Evolutionary conservation across 23 red algal species (phyloP), one percentile per base, ranked within the genome.

Genomic region (Gracilariopsis chorda): DNA sequence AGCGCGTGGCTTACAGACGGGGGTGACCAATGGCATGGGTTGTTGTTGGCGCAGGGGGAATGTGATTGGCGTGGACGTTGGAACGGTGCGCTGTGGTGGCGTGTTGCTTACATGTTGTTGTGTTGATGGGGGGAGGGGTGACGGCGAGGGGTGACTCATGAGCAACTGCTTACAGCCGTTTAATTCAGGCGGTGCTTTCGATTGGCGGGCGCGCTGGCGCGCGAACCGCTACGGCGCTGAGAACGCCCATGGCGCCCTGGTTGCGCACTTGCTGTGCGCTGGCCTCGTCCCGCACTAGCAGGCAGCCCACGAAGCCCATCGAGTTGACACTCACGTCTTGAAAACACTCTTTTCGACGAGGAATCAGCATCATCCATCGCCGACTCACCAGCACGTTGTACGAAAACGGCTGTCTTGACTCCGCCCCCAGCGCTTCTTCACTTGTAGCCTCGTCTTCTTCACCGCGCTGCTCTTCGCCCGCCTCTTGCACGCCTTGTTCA

Each of bases 301-400:
- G 74, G 24, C 47, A 87, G 16, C 96, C 96, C 0, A 78, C 86
- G 45, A 95, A 95, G 1, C 80, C 96, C 12, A 98, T 39, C 23
- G 96, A 53, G 51, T 98, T 98, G 10, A 98, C 84, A 52, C 61
- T 92, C 5, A 98, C 67, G 25, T 64, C 96, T 35, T 94, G 47
- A 47, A 57, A 98, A 40, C 76, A 74, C 56, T 98, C 96, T 12
- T n/a, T 45, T 14, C 86, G 73, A 17, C 96, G 83, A 7, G 92
- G 92, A 21, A 98, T 92, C 36, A 98, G 45, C 61, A 93, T 43
- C 92, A 98, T 95, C 93, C 93, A 95, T 42, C 73, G 40, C 8
- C 63, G 40, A 52, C 92, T 98, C 52, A 92, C 36, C 24, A 94
- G 62, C 24, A 98, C 45, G 71, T 95, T 98, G 70, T 95, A 98